Conservation (phyloP, 2,329 filamentous ascomycete genomes). For the Bipolaris zeicola region DNA sequence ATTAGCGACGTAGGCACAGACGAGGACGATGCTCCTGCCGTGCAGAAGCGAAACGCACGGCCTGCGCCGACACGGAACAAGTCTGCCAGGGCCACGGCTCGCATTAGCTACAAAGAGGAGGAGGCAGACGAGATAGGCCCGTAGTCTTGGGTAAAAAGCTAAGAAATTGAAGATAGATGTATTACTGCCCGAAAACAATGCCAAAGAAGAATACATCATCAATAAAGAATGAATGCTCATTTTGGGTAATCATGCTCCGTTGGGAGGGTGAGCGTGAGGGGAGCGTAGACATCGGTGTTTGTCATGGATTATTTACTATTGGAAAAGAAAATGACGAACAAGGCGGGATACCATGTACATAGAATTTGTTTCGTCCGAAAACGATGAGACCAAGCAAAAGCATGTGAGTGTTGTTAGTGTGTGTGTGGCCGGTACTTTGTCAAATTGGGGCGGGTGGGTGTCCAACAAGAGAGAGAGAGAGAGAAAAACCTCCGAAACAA, state of each 20-base stretch:
- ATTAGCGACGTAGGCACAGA: conserved; percentile 49
- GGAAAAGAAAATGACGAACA: no score
- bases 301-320: no score
- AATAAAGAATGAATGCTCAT: no score
- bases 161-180: neutral
- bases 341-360: no score
- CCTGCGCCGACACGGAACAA: conserved; percentile 33
- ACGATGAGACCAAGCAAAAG: neutral
- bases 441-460: no score
- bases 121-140: conserved; percentile 37
- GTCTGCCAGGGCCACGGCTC: conserved; percentile 31
- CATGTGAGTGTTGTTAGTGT: neutral
- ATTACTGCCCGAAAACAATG: neutral
- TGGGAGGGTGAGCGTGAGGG: no score
- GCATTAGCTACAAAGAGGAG: conserved; percentile 46
- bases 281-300: no score
- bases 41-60: conserved; percentile 32
- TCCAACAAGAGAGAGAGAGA: neutral
- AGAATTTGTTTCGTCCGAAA: no score
- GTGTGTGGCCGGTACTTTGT: neutral
- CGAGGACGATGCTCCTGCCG: conserved; percentile 28
- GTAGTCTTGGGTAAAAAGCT: conserved; percentile 9
- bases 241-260: no score
- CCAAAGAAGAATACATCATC: no score
- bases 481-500: conserved; percentile 14